Percentiles rank a stretch among this genome's conserved stretches.
These are phyloP conservation scores for Acrasis kona DNA, from an alignment of 78 protist genomes.

Conservation along the genomic window DNA sequence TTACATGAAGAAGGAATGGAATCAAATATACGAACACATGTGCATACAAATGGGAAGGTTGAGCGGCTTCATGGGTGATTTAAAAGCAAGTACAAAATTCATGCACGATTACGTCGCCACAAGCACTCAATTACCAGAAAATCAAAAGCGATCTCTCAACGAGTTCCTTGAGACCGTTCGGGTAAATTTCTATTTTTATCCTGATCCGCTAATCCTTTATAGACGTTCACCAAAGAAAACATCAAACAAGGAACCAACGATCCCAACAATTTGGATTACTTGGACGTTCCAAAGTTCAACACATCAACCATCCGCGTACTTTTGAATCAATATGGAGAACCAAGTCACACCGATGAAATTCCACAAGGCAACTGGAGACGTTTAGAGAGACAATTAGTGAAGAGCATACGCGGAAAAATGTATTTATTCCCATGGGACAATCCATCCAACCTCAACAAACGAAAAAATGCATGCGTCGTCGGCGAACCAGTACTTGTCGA, in stretches of 20 bases:
- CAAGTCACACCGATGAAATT: not conserved
- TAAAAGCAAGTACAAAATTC: not conserved
- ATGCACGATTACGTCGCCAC: not conserved
- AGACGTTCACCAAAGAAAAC: not conserved
- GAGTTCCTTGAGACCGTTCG: not conserved
- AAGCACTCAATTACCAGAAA: not conserved
- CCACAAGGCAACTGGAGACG: not conserved
- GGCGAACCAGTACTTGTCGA: not conserved
- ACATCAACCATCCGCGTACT: not conserved
- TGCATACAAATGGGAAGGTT: not conserved
- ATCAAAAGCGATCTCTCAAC: not conserved
- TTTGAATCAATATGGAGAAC: not conserved
- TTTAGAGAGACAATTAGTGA: not conserved
- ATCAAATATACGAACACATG: not conserved
- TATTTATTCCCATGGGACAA: not conserved
- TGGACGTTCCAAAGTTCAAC: not conserved
- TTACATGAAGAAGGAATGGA: not conserved
- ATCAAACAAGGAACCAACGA: not conserved
- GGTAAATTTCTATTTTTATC: not conserved
- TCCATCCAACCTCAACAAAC: not conserved
- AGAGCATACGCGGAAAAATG: not conserved
- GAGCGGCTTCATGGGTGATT: not conserved
- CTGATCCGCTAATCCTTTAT: too few species aligned
- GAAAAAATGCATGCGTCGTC: not conserved
- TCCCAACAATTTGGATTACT: not conserved